A percentile compares a stretch with the other conserved stretches of the same genome.
Conservation (phyloP, 2,329 filamentous ascomycete species). For the Epichloe bromicola region DNA sequence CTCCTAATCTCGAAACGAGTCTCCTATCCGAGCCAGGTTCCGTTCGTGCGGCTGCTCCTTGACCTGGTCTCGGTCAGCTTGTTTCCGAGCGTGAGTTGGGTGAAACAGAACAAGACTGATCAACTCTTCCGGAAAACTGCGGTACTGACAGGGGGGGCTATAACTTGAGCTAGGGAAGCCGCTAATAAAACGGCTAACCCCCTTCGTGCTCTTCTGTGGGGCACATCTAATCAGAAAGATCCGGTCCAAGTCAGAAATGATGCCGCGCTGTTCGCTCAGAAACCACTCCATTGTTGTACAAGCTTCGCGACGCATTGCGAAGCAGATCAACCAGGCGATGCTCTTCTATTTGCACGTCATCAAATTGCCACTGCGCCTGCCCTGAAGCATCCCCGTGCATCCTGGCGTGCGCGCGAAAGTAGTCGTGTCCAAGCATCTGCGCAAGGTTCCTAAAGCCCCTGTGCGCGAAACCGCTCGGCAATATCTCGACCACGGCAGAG, state of each 20-base stretch:
- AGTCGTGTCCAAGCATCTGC: constrained; percentile 21
- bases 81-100: too few relatives aligned
- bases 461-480: constrained; percentile 15
- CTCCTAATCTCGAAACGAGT: too few relatives aligned
- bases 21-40: too few relatives aligned
- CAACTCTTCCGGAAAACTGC: too few relatives aligned
- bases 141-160: too few relatives aligned
- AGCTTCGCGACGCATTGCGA: background rate
- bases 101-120: too few relatives aligned
- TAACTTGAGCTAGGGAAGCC: too few relatives aligned
- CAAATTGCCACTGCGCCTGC: background rate
- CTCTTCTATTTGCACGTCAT: background rate
- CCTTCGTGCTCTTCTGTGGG: background rate
- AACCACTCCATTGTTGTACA: background rate
- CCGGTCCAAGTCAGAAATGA: too few relatives aligned
- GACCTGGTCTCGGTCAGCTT: too few relatives aligned
- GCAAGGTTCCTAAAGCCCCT: constrained; percentile 28
- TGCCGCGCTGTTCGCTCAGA: too few relatives aligned
- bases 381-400: background rate
- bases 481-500: constrained; percentile 28
- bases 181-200: background rate
- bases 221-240: too few relatives aligned
- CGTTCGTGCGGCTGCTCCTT: too few relatives aligned
- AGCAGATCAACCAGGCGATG: background rate
- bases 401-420: constrained; percentile 24